Base-by-base conservation (phyloP, 352 stramenopile species). In the Pythium phragmiticola region DNA sequence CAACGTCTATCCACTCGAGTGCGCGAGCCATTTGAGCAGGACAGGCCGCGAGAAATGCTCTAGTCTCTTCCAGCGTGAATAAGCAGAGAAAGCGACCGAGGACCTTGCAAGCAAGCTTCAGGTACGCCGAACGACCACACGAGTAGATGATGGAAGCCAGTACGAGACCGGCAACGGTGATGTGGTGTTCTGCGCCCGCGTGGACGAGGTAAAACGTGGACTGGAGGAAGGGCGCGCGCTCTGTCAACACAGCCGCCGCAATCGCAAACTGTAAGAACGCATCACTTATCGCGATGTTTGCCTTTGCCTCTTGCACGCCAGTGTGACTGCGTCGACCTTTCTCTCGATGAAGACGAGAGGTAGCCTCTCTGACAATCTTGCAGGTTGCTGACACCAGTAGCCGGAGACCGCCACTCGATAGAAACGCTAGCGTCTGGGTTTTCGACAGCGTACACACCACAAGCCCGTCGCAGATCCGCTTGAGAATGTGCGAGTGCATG, bases 181-280 rank as follows among this genome's bases (percentile, higher is more conserved):
- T 68, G 3, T 37, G 16, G 12, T 52, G 19, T n/a, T 26, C 36
- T 7, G 53, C 42, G 21, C 66, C 66, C 37, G 66, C 54, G 39
- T 72, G 55, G 0, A 65, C 55, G 12, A 72, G 49, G 39, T 65
- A 72, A 51, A 58, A 69, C 11, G 66, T 63, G 16, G 66, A 60
- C 33, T 69, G 66, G 3, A 72, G 39, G 16, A 72, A 72, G 12
- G 28, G 42, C 5, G 60, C 36, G 1, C 60, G 66, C 36, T 72
- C 66, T 4, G 14, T 69, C 11, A 72, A 50, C 21, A 65, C 53
- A 16, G 60, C 66, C 0, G 55, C 41, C 4, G 42, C 52, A 17
- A 62, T 33, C 9, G 49, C 14, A 13, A 68, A 60, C n/a, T 68
- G 51, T 13, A 45, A 26, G 30, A 68, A 57, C 7, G 60, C 51